Conservation (phyloP, 495 filamentous ascomycete species). For the Talaromyces proteolyticus region DNA sequence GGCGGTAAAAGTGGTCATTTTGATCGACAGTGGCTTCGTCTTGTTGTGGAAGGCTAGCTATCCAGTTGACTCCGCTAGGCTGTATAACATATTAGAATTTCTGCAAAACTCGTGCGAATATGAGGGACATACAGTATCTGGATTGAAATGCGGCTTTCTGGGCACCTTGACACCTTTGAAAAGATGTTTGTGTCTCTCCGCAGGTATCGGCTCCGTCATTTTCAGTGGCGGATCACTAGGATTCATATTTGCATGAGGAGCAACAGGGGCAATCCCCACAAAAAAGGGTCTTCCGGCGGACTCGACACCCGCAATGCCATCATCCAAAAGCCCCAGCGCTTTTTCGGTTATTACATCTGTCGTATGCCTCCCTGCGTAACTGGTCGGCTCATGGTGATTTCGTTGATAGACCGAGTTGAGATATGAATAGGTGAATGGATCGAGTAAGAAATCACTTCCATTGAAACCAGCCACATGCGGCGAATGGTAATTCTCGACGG, state of each 20-base stretch:
- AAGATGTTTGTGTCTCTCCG: conserved; percentile 28
- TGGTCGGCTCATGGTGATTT: conserved; percentile 51
- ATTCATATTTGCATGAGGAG: conserved; percentile 59
- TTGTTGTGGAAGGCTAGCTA: conserved; percentile 46
- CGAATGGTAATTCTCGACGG: conserved; percentile 48
- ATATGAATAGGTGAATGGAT: conserved; percentile 68
- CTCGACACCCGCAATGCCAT: conserved; percentile 32
- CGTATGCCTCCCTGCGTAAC: conserved; percentile 51
- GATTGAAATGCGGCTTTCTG: conserved; percentile 32
- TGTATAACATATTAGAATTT: conserved; percentile 51
- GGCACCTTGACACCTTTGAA: conserved; percentile 34
- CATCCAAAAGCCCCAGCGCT: conserved; percentile 57
- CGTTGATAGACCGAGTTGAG: conserved; percentile 61
- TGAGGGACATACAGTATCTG: conserved; percentile 40
- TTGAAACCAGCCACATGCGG: conserved; percentile 55
- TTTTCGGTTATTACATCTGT: conserved; percentile 60
- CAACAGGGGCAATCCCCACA: conserved; percentile 58
- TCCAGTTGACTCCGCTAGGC: conserved; percentile 60
- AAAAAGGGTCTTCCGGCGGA: conserved; percentile 54
- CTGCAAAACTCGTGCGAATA: conserved; percentile 11
- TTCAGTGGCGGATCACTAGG: conserved; percentile 10
- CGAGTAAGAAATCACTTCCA: conserved; percentile 59
- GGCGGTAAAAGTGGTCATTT: conserved; percentile 63
- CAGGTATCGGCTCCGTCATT: conserved; percentile 49
- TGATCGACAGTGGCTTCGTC: conserved; percentile 51